Evolutionary conservation across 2,329 filamentous ascomycete species (phyloP).

Genomic region (Raffaelea ambrosiae): DNA sequence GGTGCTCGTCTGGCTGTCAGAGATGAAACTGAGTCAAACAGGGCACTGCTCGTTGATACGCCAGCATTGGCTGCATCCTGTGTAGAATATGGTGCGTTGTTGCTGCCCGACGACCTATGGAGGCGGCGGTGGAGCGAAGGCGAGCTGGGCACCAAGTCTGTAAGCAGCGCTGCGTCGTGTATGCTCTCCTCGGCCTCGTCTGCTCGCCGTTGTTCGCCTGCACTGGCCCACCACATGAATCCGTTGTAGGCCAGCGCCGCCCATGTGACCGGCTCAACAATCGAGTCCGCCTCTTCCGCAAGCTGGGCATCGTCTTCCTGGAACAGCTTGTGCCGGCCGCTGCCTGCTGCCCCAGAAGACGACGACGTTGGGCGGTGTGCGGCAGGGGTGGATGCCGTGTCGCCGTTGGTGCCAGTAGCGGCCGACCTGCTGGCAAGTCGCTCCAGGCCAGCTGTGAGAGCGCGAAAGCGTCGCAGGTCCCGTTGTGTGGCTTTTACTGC

Average conservation of each 20-base stretch:
- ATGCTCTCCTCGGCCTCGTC: constrained; percentile 51
- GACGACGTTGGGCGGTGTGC: not conserved
- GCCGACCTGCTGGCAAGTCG: constrained; percentile 33
- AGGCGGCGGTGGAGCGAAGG: constrained; percentile 9
- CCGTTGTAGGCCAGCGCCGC: constrained; percentile 68
- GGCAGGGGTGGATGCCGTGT: too few relatives aligned
- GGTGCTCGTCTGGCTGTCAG: constrained; percentile 26
- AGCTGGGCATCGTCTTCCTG: constrained; percentile 25
- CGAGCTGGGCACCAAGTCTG: constrained; percentile 32
- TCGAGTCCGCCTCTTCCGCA: constrained; percentile 42
- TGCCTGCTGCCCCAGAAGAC: not conserved
- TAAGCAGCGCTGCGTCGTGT: constrained; percentile 47
- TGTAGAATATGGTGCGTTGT: too few relatives aligned
- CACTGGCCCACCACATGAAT: constrained; percentile 87
- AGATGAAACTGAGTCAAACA: constrained; percentile 36
- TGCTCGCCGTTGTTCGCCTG: constrained; percentile 60
- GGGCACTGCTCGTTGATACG: constrained; percentile 16
- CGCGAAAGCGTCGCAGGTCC: constrained; percentile 71
- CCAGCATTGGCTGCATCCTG: not conserved
- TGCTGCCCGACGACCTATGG: not conserved
- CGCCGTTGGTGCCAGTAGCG: too few relatives aligned
- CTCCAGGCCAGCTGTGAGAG: constrained; percentile 56
- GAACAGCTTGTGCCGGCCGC: not conserved
- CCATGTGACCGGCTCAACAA: constrained; percentile 60
- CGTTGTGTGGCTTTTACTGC: constrained; percentile 80